A percentile compares a stretch with the other conserved stretches of the same genome.
These are phyloP conservation scores for Sambucus nigra DNA, from an alignment of 129 eudicot genomes.

Conservation along the genomic window DNA sequence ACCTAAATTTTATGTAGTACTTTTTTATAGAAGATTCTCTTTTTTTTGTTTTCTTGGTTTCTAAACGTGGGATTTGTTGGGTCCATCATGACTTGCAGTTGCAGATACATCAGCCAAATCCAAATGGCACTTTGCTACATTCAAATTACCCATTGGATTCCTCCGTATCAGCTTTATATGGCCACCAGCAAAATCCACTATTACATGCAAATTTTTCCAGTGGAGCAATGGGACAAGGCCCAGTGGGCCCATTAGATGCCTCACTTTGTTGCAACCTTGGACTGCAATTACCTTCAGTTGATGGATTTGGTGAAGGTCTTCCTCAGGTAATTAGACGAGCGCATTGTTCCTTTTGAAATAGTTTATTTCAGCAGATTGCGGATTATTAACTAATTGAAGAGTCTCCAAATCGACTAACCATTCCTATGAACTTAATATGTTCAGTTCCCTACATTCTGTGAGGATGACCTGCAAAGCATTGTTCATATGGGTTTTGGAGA, in stretches of 20 bases:
- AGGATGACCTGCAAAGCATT: slow-evolving; percentile 82
- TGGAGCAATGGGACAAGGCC: slow-evolving; percentile 26
- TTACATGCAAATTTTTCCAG: slow-evolving; percentile 21
- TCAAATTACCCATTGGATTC: slow-evolving; percentile 50
- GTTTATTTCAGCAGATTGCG: too few relatives aligned
- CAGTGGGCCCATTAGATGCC: slow-evolving; percentile 42
- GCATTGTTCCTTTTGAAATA: not conserved
- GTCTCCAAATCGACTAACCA: too few relatives aligned
- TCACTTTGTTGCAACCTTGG: slow-evolving; percentile 20
- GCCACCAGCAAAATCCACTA: slow-evolving; percentile 39
- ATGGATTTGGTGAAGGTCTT: slow-evolving; percentile 47
- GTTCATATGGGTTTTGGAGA: slow-evolving; percentile 73
- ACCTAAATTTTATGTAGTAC: not conserved
- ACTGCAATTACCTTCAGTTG: slow-evolving; percentile 29
- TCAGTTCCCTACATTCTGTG: slow-evolving; percentile 56
- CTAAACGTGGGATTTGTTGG: slow-evolving; percentile 15
- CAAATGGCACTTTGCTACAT: slow-evolving; percentile 39
- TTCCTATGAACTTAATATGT: not conserved
- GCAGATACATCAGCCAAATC: slow-evolving; percentile 14
- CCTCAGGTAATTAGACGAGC: slow-evolving; percentile 56
- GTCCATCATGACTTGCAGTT: slow-evolving; percentile 27
- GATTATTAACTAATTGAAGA: too few relatives aligned
- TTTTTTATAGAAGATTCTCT: not conserved
- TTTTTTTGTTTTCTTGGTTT: not conserved
- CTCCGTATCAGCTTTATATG: slow-evolving; percentile 42